These are phyloP conservation scores for Herpetomonas samuelpessoai DNA, from an alignment of 208 protist genomes.

Conservation along the genomic window DNA sequence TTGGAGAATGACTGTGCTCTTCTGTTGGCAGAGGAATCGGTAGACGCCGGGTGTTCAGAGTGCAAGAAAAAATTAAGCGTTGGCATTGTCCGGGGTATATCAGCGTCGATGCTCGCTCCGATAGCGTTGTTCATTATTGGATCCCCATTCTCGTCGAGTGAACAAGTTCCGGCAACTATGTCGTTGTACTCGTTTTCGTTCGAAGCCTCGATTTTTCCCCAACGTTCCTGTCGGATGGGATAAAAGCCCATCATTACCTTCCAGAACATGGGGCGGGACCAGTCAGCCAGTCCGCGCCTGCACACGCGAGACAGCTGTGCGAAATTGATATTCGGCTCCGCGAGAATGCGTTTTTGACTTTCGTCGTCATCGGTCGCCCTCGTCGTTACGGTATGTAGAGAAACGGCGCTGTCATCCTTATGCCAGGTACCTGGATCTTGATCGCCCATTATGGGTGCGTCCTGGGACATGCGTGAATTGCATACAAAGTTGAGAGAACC, in stretches of 20 bases:
- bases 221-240: constrained; percentile 19
- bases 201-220: constrained; percentile 26
- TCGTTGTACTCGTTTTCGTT: constrained; percentile 42
- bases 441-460: too few species aligned
- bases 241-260: constrained; percentile 78
- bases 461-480: too few species aligned
- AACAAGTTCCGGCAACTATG: constrained; percentile 23
- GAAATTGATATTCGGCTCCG: constrained; percentile 23
- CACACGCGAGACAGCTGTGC: constrained; percentile 29
- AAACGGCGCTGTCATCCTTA: too few species aligned
- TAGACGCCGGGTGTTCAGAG: background rate
- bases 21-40: background rate
- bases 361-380: too few species aligned
- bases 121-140: constrained; percentile 11
- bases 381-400: too few species aligned
- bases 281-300: constrained; percentile 46
- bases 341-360: constrained; percentile 3
- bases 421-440: too few species aligned
- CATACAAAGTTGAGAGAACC: too few species aligned
- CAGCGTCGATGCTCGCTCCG: constrained; percentile 52
- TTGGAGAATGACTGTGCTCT: constrained; percentile 18
- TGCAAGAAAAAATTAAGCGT: constrained; percentile 72
- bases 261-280: constrained; percentile 44
- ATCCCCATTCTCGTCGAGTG: constrained; percentile 21
- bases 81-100: constrained; percentile 82